These are phyloP conservation scores for Colletotrichum cordylinicola DNA, from an alignment of 2,329 filamentous ascomycete genomes.

Conservation along the genomic window DNA sequence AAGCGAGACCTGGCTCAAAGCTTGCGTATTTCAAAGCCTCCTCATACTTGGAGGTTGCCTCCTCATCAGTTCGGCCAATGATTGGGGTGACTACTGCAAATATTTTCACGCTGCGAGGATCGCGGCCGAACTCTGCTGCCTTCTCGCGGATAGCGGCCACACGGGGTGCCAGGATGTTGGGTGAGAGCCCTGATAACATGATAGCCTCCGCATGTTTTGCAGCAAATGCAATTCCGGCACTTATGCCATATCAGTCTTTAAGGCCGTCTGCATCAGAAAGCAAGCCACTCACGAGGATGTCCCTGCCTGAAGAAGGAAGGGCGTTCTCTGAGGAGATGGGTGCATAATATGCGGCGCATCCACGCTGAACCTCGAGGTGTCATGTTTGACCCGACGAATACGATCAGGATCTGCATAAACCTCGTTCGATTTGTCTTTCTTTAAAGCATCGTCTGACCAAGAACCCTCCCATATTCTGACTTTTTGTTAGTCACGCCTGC, in stretches of 20 bases:
- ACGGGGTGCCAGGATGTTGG: slow-evolving; percentile 51
- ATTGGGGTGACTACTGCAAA: slow-evolving; percentile 56
- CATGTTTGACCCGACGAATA: background rate
- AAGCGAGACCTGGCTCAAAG: slow-evolving; percentile 57
- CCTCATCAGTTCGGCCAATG: slow-evolving; percentile 53
- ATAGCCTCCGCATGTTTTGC: slow-evolving; percentile 65
- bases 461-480: background rate
- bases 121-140: slow-evolving; percentile 56
- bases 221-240: slow-evolving; percentile 60
- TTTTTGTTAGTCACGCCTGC: no score
- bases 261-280: background rate
- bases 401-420: background rate
- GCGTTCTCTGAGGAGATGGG: slow-evolving; percentile 61
- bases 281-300: slow-evolving; percentile 48
- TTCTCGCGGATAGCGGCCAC: slow-evolving; percentile 58
- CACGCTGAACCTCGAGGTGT: background rate
- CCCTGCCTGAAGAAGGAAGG: slow-evolving; percentile 64
- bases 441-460: background rate
- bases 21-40: slow-evolving; percentile 57
- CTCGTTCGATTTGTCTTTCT: background rate
- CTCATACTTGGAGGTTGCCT: slow-evolving; percentile 56
- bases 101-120: slow-evolving; percentile 62
- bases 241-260: background rate
- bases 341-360: background rate
- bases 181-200: slow-evolving; percentile 61